Base-by-base conservation (phyloP, 176 grass and related monocot species). In the Lolium perenne region DNA sequence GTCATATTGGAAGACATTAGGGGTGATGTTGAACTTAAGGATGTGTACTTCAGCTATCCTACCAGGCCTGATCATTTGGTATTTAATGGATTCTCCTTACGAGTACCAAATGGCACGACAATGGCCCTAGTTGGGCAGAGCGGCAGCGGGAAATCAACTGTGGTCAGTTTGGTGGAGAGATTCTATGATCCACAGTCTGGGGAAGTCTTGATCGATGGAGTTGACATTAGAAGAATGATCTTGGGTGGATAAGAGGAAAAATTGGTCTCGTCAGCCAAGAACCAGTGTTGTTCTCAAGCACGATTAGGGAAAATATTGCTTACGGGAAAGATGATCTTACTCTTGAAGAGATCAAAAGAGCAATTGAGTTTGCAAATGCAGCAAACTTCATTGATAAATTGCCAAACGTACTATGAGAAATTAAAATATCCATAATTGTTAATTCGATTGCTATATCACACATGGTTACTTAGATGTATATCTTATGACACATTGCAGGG, bases 61-160 rank as follows among this genome's bases (percentile, higher is more conserved):
- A 78, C 92, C 3, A 90, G 95, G 65, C 74, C 91, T 61, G 89
- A 95, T 10, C 81, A 87, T 80, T 50, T 92, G 60, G 55, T 98
- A 85, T 98, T 98, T 74, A 68, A 89, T 87, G 89, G 86, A 35
- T 93, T 98, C 66, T 93, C 95, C 38, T 84, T 98, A 66, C 80
- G 4, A 86, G 62, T 93, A 83, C 75, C 78, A 76, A 95, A 86
- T 47, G 91, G 93, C 18, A 84, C 45, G 38, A 91, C 87, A 51
- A 98, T 95, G 91, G 95, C 95, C 71, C 87, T 98, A 77, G 95
- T 98, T 74, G 95, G 95, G 63, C 91, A 92, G 82, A 95, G 93
- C n/a, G 95, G 95, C 55, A 92, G 91, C 43, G 95, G 95, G 12
- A 98, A 98, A 80, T 95, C 91, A n/a, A 98, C 95, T 26, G 91